Conservation (phyloP, 257 asterid genomes). For the Plantago ovata region DNA sequence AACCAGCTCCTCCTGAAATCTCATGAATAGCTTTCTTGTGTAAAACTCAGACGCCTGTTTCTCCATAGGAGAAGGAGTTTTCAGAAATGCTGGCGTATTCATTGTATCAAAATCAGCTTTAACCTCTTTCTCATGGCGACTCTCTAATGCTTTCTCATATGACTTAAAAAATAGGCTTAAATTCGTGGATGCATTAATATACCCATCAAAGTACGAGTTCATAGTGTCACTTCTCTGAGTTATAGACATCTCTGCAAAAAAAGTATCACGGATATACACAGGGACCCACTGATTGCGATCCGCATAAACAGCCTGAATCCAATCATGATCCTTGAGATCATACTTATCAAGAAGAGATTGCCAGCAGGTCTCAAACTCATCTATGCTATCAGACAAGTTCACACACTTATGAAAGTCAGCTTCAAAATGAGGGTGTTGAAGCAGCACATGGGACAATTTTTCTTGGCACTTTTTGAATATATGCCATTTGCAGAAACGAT, state of each 20-base stretch:
- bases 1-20: slow-evolving; percentile 94
- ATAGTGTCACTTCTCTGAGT: slow-evolving; percentile 84
- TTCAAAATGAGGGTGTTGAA: slow-evolving; percentile 71
- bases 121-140: slow-evolving; percentile 96
- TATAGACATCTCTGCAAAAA: slow-evolving; percentile 91
- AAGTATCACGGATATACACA: slow-evolving; percentile 72
- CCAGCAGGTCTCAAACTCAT: slow-evolving; percentile 92
- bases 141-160: slow-evolving; percentile 93
- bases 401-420: slow-evolving; percentile 84
- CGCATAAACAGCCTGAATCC: slow-evolving; percentile 63
- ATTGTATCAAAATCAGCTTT: slow-evolving; percentile 91
- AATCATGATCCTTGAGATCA: slow-evolving; percentile 68
- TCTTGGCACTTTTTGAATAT: slow-evolving; percentile 95
- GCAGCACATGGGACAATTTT: slow-evolving; percentile 72
- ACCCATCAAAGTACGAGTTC: slow-evolving; percentile 97
- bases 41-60: slow-evolving; percentile 91
- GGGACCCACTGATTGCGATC: slow-evolving; percentile 97
- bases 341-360: slow-evolving; percentile 65
- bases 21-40: slow-evolving; percentile 71
- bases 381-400: slow-evolving; percentile 65
- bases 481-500: slow-evolving; percentile 97
- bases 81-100: slow-evolving; percentile 61
- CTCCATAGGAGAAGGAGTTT: slow-evolving; percentile 99
- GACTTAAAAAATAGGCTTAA: slow-evolving; percentile 77
- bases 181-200: slow-evolving; percentile 90